Evolutionary conservation across 192 early-diverging fungal genomes (phyloP), one percentile per base, ranked within the genome.

Genomic region (Ambispora gerdemannii): DNA sequence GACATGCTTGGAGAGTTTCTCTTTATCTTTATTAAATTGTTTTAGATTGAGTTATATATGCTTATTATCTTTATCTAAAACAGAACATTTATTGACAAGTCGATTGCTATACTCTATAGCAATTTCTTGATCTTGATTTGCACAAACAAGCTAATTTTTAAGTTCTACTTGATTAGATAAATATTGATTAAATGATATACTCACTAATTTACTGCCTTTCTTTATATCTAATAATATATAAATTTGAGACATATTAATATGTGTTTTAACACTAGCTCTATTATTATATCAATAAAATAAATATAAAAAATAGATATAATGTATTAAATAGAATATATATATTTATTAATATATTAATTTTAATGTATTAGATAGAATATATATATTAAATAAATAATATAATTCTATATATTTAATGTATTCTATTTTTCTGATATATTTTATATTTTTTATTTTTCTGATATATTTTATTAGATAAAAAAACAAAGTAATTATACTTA

Each of bases 361-460:
- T 55, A 55, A 55, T 55, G 53, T 55, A 55, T 55, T 55, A 55
- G 53, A 55, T 55, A 55, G 53, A 55, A 55, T 25, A 55, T 55
- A 55, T 55, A 22, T 55, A 55, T 25, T 17, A 22, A 25, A 17
- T 55, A 17, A 47, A 47, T 25, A 25, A 17, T 55, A 55, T 55
- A 55, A 55, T 55, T 22, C 53, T 55, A 55, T 55, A 55, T 55
- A 55, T 55, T 55, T 55, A 22, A 55, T 55, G 53, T 55, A 55
- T 55, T 55, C 53, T 25, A 55, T 55, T 55, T 55, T 55, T 55
- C 53, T 55, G 53, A 55, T 55, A 55, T 55, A 55, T 55, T 55
- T 55, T 55, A 55, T 55, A 55, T 55, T 55, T 55, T 55, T 55
- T 55, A 55, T 55, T 55, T 55, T 55, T 55, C 53, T 22, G 53